Conservation (phyloP, 2,329 filamentous ascomycete species). For the Berkeleyomyces rouxiae region DNA sequence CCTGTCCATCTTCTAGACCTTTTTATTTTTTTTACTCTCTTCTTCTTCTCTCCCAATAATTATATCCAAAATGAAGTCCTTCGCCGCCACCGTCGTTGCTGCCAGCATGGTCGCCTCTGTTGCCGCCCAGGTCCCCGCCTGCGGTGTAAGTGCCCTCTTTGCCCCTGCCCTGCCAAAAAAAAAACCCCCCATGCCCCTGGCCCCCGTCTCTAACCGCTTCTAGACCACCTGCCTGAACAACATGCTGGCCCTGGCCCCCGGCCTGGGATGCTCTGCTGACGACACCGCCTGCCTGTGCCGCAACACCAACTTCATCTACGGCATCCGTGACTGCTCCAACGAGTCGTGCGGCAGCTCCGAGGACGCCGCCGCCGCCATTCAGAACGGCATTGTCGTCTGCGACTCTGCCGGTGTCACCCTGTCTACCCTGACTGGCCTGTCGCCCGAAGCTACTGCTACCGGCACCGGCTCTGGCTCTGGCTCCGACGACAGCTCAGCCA, state of each 20-base stretch:
- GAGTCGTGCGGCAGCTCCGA: slow-evolving; percentile 24
- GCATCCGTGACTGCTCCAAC: slow-evolving; percentile 34
- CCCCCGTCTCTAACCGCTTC: not conserved
- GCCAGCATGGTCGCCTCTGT: slow-evolving; percentile 23
- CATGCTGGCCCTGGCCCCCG: slow-evolving; percentile 30
- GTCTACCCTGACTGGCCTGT: slow-evolving; percentile 15
- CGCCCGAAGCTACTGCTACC: slow-evolving; percentile 14
- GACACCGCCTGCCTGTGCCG: slow-evolving; percentile 32
- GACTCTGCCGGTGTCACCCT: slow-evolving; percentile 10
- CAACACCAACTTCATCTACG: slow-evolving; percentile 30
- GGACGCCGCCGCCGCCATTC: slow-evolving; percentile 23
- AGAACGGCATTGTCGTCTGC: slow-evolving; percentile 27
- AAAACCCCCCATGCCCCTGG: not conserved
- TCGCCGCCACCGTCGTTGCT: slow-evolving; percentile 27
- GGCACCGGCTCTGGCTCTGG: slow-evolving; percentile 14
- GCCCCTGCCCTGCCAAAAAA: not conserved
- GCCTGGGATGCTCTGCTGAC: slow-evolving; percentile 28
- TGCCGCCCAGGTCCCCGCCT: slow-evolving; percentile 27
- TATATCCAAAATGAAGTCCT: slow-evolving; percentile 34
- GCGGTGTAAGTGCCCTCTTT: slow-evolving; percentile 39
- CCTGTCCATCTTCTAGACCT: not conserved
- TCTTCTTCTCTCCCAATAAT: slow-evolving; percentile 3
- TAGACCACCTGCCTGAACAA: slow-evolving; percentile 33
- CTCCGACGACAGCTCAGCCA: not conserved
- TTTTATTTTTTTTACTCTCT: not conserved